Evolutionary conservation across 164 flowering plant genomes (phyloP), one percentile per base, ranked within the genome.

Genomic region (Magnolia officinalis): DNA sequence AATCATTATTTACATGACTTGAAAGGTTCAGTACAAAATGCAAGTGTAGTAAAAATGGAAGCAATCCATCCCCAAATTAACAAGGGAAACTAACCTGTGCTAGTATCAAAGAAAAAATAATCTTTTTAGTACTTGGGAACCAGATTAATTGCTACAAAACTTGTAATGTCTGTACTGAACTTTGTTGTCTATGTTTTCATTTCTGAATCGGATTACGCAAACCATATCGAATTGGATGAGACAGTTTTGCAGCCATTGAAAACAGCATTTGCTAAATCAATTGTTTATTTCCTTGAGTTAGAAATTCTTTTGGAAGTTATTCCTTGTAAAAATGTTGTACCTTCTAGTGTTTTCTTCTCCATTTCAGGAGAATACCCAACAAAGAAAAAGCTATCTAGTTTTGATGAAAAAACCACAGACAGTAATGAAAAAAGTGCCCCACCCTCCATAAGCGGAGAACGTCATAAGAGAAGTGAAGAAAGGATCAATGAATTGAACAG

Each of bases 291-390:
- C 6, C 20, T 70, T 70, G 6, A 19, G 55, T 49, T 50, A 70
- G 21, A 26, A 29, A 29, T 49, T 13, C 31, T 68, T 31, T 37
- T 37, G 45, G 61, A 55, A 55, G 61, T 14, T 16, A 55, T 70
- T 50, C 4, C 14, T n/a, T 70, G 58, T 50, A 68, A 68, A 24
- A 55, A 19, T 55, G 67, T 51, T 67, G 65, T 26, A 67, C 9
- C 13, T 75, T 31, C n/a, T 21, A 50, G 8, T 49, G 6, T 59
- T 65, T 61, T 51, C 51, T 65, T 63, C 9, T 1, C 59, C 67
- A 50, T 68, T 79, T 52, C 86, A 79, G 86, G 67, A 73, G 76
- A 66, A 76, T 69, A 75, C 7, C 23, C 76, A 63, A 66, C 75
- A 74, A 55, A 52, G 51, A 1, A 52, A 67, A 58, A 5, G 2